phyloP scores from a whole-genome alignment of 306 rosid species.

The Quercus berberidifolia region DNA sequence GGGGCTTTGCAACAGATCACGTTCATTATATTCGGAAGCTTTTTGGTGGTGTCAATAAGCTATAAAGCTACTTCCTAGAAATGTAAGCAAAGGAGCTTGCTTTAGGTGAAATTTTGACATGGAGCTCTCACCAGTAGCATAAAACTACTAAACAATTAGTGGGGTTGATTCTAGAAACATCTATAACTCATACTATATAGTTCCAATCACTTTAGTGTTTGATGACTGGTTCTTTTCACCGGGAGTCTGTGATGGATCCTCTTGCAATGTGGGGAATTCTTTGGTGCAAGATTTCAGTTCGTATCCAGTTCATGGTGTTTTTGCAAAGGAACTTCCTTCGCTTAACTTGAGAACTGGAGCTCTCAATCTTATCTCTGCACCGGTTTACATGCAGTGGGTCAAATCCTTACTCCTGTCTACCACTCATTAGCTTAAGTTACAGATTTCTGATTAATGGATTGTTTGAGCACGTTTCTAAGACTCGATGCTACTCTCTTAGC shows the following conservation, averaged over 20 bases:
- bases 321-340: constrained; percentile 42
- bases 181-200: constrained; percentile 31
- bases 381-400: constrained; percentile 49
- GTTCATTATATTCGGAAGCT: constrained; percentile 37
- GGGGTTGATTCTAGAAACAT: constrained; percentile 40
- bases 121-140: constrained; percentile 47
- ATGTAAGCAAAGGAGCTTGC: constrained; percentile 36
- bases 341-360: constrained; percentile 44
- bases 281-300: constrained; percentile 37
- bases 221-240: constrained; percentile 37
- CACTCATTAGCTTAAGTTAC: constrained; percentile 28
- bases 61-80: constrained; percentile 29
- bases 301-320: constrained; percentile 36
- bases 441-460: constrained; percentile 35
- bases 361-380: constrained; percentile 43
- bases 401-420: constrained; percentile 41
- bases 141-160: constrained; percentile 35
- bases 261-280: constrained; percentile 41
- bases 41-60: constrained; percentile 24
- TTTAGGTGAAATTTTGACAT: constrained; percentile 36
- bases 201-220: constrained; percentile 38
- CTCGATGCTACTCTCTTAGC: constrained; percentile 30
- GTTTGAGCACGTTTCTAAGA: constrained; percentile 29
- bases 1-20: constrained; percentile 63
- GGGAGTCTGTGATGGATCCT: constrained; percentile 33